These are phyloP conservation scores for Silene noctiflora DNA, from an alignment of 179 eudicot genomes.

Conservation along the genomic window DNA sequence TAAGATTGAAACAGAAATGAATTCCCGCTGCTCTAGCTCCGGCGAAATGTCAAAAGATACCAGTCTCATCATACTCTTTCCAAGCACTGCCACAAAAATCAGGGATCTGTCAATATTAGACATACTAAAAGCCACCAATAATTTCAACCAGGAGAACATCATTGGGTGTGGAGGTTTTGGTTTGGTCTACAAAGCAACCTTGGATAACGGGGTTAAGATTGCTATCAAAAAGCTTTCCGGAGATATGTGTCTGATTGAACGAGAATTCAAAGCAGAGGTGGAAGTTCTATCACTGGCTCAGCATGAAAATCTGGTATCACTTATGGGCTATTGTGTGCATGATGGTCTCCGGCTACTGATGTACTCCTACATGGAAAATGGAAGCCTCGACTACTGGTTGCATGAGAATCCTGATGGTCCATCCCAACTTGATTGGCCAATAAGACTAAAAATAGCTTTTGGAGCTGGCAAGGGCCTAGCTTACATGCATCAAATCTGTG, in stretches of 20 bases:
- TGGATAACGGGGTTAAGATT: conserved; percentile 60
- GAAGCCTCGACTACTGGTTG: conserved; percentile 94
- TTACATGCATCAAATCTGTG: conserved; percentile 88
- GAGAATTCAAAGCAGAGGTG: conserved; percentile 94
- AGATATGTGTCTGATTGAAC: conserved; percentile 84
- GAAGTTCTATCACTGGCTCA: conserved; percentile 83
- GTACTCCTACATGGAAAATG: conserved; percentile 91
- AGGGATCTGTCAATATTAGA: conserved; percentile 64
- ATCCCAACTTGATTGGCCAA: conserved; percentile 73
- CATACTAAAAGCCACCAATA: conserved; percentile 78
- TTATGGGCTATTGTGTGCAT: conserved; percentile 85
- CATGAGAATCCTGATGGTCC: conserved; percentile 83
- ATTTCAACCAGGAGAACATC: conserved; percentile 85
- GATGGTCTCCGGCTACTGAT: conserved; percentile 69
- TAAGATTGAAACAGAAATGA: conserved; percentile 38
- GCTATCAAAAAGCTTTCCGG: conserved; percentile 91
- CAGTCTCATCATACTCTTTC: conserved; percentile 65
- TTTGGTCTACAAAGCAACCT: conserved; percentile 83
- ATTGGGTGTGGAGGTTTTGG: conserved; percentile 97
- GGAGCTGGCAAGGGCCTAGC: conserved; percentile 81
- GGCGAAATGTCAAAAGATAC: conserved; percentile 48
- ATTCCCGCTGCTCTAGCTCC: conserved; percentile 48
- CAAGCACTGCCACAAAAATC: conserved; percentile 42
- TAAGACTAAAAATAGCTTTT: conserved; percentile 57
- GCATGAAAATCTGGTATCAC: conserved; percentile 76